Evolutionary conservation across 2,329 filamentous ascomycete species (phyloP), one percentile per base, ranked within the genome.

Genomic region (Pseudogymnoascus sp.): DNA sequence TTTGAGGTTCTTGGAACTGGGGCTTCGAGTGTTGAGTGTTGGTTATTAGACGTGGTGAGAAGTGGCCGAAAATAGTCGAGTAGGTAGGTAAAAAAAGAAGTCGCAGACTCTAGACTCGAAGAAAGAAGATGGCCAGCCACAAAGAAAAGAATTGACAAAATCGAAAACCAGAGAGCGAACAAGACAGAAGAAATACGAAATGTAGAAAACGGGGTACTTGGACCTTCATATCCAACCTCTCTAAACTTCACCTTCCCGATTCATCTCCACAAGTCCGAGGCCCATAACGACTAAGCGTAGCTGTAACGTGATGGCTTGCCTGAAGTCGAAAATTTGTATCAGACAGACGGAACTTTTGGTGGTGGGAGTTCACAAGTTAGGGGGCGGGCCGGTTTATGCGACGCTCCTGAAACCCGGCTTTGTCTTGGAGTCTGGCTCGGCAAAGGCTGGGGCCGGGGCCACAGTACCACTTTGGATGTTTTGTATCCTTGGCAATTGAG

Each of bases 51-150:
- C 14, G 25, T 53, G 38, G 25, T 14, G 40, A 42, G 14, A 14
- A 18, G 38, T n/a, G 23, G n/a, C 31, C 16, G 14, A 46, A 63
- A 53, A 31, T n/a, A 3, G 11, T 36, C 18, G 60, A 31, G 12
- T 18, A 31, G 28, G 28, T 31, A 31, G 28, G 28, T 18, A n/a
- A 60, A 37, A 42, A 61, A 42, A 21, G 21, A 36, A 4, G 53
- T 49, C 28, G 9, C 5, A 59, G 21, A 62, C 49, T 59, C 8
- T 23, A 38, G 28, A 38, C 3, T n/a, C 28, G 49, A 60, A 31
- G 14, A 59, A 16, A 65, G 42, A 61, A 42, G 25, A 59, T 64
- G 64, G 64, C 64, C 64, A 60, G 64, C 64, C 62, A 64, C 64
- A 18, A 62, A 61, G 9, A 31, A 16, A 62, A 49, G 59, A 62